Evolutionary conservation across 495 filamentous ascomycete genomes (phyloP), one percentile per base, ranked within the genome.

Genomic region (Hypoxylon intermedium): DNA sequence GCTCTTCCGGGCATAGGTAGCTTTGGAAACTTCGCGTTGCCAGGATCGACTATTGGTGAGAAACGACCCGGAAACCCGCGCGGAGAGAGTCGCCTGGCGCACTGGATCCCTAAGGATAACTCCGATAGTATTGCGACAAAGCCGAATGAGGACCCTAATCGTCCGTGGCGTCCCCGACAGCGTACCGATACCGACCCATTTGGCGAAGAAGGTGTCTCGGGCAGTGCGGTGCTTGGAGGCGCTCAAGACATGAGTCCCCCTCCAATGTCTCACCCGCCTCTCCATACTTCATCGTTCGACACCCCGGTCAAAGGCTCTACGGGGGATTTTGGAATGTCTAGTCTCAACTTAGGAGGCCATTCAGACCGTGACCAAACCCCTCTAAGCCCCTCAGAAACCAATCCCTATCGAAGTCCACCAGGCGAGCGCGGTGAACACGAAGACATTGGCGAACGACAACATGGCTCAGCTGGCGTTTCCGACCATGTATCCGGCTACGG

Each of bases 351-450:
- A 80, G 72, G 89, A 79, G 46, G 87, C 51, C 63, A 67, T 78
- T 63, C 49, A 13, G 67, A 68, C 23, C 71, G 74, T 60, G 73
- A 70, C 80, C 61, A 86, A 79, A 64, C 82, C 77, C 38, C 83
- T 63, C 53, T 89, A 58, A 98, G 95, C 67, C 95, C 94, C 30
- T 94, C 93, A 0, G 92, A 96, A 58, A 98, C 94, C 0, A 98
- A 98, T 72, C 95, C 94, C n/a, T 98, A 93, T 67, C 89, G 90
- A 61, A 98, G 93, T 72, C 95, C 94, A 6, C 85, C 89, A n/a
- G 88, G 84, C n/a, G 89, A 92, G 13, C 85, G 85, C 26, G 79
- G 79, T 0, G 87, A 92, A 19, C 79, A 82, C 2, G 88, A 91
- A 21, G 88, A 92, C 56, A 72, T 83, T 26, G 82, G 85, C 47